Evolutionary conservation across 2,329 filamentous ascomycete genomes (phyloP).

Genomic region (Trichoderma sp.): DNA sequence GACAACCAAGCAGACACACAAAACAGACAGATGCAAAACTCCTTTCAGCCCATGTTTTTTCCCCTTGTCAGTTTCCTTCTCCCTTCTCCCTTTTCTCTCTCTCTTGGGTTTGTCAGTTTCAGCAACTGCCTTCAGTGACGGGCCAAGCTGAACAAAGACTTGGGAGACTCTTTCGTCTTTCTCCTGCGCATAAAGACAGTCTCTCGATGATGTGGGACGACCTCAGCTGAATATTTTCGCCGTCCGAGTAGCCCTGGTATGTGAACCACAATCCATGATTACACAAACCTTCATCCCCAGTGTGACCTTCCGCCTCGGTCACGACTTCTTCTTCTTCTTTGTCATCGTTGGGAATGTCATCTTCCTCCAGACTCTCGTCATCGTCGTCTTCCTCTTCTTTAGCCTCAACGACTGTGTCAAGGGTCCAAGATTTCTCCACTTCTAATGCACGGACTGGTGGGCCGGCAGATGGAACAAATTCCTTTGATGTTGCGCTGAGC

Average conservation of each 20-base stretch:
- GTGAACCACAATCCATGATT: constrained; percentile 19
- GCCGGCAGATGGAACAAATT: constrained; percentile 32
- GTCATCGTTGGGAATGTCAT: background rate
- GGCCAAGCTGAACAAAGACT: constrained; percentile 29
- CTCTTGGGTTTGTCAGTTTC: background rate
- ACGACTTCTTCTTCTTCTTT: background rate
- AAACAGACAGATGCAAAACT: background rate
- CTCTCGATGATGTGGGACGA: background rate
- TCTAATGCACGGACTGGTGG: background rate
- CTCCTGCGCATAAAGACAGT: background rate
- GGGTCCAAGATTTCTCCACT: background rate
- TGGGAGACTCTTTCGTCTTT: constrained; percentile 32
- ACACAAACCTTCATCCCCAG: background rate
- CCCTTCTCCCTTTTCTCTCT: background rate
- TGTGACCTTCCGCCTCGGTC: background rate
- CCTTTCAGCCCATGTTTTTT: background rate
- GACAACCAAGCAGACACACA: background rate
- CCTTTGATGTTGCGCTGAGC: constrained; percentile 30
- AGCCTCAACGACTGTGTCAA: constrained; percentile 27
- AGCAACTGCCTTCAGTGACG: background rate
- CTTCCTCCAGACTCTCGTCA: background rate
- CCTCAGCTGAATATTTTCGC: background rate
- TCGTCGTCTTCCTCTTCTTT: constrained; percentile 20
- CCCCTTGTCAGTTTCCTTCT: background rate
- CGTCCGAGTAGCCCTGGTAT: background rate